Conservation (phyloP, 2,329 filamentous ascomycete genomes). For the Rhynchosporium secalis region DNA sequence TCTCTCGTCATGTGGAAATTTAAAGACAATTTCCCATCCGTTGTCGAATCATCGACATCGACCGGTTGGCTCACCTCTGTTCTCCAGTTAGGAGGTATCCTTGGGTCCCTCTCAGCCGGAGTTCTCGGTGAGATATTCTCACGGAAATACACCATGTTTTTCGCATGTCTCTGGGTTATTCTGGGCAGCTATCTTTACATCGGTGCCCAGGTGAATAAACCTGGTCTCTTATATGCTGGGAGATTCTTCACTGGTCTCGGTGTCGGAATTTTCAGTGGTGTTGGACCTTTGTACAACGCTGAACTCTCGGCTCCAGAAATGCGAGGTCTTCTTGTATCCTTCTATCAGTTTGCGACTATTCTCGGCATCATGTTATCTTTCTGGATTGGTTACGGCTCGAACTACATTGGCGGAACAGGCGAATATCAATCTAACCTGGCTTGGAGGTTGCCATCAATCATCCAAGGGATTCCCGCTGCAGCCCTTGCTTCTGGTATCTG, state of each 20-base stretch:
- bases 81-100: not conserved
- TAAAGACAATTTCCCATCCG: not conserved
- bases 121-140: not conserved
- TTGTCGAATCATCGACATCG: not conserved
- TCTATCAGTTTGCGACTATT: slow-evolving; percentile 63
- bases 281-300: slow-evolving; percentile 21
- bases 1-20: not conserved
- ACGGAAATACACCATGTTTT: not conserved
- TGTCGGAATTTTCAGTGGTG: not conserved
- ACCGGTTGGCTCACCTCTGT: not conserved
- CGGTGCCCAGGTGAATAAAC: not conserved
- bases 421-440: slow-evolving; percentile 43
- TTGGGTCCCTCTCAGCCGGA: not conserved
- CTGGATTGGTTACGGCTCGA: slow-evolving; percentile 48
- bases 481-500: slow-evolving; percentile 53
- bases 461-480: slow-evolving; percentile 59
- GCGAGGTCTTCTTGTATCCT: slow-evolving; percentile 60
- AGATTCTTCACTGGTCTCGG: not conserved
- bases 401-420: slow-evolving; percentile 43
- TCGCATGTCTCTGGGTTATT: not conserved
- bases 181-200: not conserved
- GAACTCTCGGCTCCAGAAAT: slow-evolving; percentile 56
- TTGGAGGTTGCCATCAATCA: slow-evolving; percentile 45
- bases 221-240: not conserved
- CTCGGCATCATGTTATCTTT: slow-evolving; percentile 52